Conservation (phyloP, 352 stramenopile species). For the Pythium dissimile region DNA sequence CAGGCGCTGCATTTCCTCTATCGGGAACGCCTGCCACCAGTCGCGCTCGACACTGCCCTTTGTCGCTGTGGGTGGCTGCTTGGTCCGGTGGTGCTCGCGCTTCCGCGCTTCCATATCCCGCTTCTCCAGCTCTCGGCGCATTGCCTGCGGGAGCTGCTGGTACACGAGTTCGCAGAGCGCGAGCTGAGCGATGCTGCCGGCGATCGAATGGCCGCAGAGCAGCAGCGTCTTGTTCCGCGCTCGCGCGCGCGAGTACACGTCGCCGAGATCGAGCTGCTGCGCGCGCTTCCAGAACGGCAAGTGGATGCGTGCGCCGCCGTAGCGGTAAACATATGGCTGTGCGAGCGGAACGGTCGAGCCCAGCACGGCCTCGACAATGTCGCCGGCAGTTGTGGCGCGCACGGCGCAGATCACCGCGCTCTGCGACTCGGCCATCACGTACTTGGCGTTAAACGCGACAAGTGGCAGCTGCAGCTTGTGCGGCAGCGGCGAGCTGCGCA, state of each 20-base stretch:
- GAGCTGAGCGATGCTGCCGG: constrained; percentile 78
- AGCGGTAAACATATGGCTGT: constrained; percentile 66
- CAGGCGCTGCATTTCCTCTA: constrained; percentile 22
- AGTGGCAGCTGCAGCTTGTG: constrained; percentile 56
- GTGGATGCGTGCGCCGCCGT: constrained; percentile 72
- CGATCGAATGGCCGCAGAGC: constrained; percentile 80
- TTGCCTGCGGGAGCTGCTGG: constrained; percentile 46
- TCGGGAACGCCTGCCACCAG: constrained; percentile 15
- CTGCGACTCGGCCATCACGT: constrained; percentile 60
- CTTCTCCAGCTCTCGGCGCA: constrained; percentile 55
- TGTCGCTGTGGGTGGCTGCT: background rate
- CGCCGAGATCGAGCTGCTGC: constrained; percentile 50
- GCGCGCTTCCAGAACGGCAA: constrained; percentile 73
- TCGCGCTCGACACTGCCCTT: background rate
- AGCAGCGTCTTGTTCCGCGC: constrained; percentile 59
- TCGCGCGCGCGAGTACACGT: constrained; percentile 43
- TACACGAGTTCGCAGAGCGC: constrained; percentile 74
- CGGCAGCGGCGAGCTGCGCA: constrained; percentile 63
- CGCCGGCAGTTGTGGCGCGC: constrained; percentile 46
- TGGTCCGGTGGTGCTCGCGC: constrained; percentile 13
- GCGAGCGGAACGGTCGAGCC: constrained; percentile 61
- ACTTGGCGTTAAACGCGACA: constrained; percentile 46
- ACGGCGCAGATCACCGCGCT: constrained; percentile 65
- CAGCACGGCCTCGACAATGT: constrained; percentile 68
- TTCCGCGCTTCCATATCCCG: constrained; percentile 50